Evolutionary conservation across 805 yeast species (phyloP).

Genomic region (Nakazawaea anatomiae): DNA sequence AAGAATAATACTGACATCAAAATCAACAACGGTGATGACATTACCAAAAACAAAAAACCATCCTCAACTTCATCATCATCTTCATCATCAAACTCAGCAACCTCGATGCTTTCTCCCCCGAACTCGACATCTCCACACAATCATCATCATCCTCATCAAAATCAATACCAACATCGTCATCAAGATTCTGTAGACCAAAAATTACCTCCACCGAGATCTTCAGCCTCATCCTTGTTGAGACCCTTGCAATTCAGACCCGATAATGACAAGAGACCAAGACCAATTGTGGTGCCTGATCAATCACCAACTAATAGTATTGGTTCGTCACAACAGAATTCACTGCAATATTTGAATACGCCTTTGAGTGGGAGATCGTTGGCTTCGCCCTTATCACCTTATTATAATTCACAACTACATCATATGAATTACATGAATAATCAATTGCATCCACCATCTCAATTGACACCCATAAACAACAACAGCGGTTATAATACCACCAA

Average conservation of each 20-base stretch:
- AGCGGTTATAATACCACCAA: background rate
- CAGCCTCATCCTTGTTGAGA: conserved; percentile 7
- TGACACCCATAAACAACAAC: background rate
- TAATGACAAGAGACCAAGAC: conserved; percentile 10
- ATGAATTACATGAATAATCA: conserved; percentile 8
- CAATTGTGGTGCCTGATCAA: conserved; percentile 8
- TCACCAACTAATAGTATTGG: background rate
- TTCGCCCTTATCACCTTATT: conserved; percentile 8
- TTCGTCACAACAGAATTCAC: background rate
- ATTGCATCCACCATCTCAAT: conserved; percentile 2
- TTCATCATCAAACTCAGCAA: background rate
- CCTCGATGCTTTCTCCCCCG: conserved; percentile 7
- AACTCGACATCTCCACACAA: conserved; percentile 10
- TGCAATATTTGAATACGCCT: conserved; percentile 6
- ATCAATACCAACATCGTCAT: background rate
- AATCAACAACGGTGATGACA: background rate
- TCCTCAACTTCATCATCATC: background rate
- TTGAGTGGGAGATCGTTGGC: conserved; percentile 4
- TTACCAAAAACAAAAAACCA: no score
- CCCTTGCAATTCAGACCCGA: conserved; percentile 10
- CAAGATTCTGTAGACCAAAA: background rate
- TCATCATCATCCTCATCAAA: background rate
- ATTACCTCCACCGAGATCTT: conserved; percentile 8
- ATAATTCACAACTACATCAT: conserved; percentile 8
- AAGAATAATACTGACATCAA: background rate